These are phyloP conservation scores for Blastocladiella emersonii DNA, from an alignment of 371 early-diverging fungal genomes.

Conservation along the genomic window DNA sequence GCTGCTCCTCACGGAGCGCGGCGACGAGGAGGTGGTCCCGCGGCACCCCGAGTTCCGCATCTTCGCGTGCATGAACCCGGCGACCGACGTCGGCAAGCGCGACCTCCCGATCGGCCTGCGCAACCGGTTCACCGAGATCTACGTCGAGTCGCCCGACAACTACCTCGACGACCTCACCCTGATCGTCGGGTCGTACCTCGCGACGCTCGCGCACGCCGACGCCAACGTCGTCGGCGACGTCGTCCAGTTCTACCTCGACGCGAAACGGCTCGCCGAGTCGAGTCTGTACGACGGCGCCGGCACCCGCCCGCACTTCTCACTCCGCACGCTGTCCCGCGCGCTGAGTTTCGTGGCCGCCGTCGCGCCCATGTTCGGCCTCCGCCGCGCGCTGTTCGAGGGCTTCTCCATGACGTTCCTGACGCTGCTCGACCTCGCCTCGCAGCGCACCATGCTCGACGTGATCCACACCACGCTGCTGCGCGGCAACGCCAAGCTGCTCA, in stretches of 20 bases:
- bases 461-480: constrained; percentile 50
- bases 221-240: constrained; percentile 53
- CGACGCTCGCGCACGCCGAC: constrained; percentile 37
- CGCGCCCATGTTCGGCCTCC: constrained; percentile 54
- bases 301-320: constrained; percentile 78
- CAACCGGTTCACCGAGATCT: constrained; percentile 86
- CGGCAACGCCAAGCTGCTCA: constrained; percentile 21
- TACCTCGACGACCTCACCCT: constrained; percentile 63
- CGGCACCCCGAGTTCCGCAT: constrained; percentile 93
- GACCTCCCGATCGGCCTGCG: constrained; percentile 86
- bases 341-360: constrained; percentile 67
- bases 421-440: constrained; percentile 63
- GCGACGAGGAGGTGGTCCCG: constrained; percentile 55
- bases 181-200: constrained; percentile 64
- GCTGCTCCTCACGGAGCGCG: constrained; percentile 75
- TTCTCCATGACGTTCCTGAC: constrained; percentile 91
- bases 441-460: constrained; percentile 36
- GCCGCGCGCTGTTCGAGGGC: constrained; percentile 81
- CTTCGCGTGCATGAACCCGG: constrained; percentile 99
- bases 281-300: constrained; percentile 79
- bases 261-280: constrained; percentile 54
- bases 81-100: constrained; percentile 97
- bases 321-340: constrained; percentile 87
- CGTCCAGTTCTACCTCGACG: constrained; percentile 69
- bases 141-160: constrained; percentile 78